Evolutionary conservation across 2,329 filamentous ascomycete species (phyloP).

Genomic region (Trichoderma arundinaceum): DNA sequence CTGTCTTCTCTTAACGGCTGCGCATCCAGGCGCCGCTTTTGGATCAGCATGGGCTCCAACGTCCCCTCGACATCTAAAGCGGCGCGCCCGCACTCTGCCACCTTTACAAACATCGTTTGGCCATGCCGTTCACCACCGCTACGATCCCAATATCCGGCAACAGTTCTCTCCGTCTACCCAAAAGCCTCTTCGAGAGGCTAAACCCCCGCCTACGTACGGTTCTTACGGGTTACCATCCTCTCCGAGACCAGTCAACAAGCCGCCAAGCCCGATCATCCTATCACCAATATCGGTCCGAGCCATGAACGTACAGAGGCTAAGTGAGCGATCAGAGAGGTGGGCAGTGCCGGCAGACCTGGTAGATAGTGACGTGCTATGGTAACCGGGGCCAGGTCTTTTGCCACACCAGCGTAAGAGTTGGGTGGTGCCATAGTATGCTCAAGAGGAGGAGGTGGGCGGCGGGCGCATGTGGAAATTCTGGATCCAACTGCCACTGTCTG

Average conservation of each 20-base stretch:
- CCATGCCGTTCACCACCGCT: conserved; percentile 42
- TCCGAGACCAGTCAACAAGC: conserved; percentile 38
- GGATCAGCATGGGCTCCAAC: conserved; percentile 49
- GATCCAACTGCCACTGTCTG: too few relatives aligned
- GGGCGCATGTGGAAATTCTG: too few relatives aligned
- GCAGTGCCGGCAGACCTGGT: conserved; percentile 31
- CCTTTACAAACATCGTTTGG: conserved; percentile 35
- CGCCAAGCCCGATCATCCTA: conserved; percentile 34
- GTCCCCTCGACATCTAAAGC: conserved; percentile 41
- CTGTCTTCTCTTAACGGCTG: conserved; percentile 44
- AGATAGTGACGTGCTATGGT: conserved; percentile 36
- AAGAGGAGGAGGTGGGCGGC: too few relatives aligned
- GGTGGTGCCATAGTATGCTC: too few relatives aligned
- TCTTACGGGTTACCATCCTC: conserved; percentile 42
- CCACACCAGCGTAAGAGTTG: too few relatives aligned
- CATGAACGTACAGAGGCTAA: conserved; percentile 27
- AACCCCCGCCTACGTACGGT: conserved; percentile 37
- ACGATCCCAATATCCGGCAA: conserved; percentile 44
- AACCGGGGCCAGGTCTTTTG: neutral
- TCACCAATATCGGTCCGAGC: conserved; percentile 32
- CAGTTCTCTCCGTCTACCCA: conserved; percentile 41
- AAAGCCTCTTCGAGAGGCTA: conserved; percentile 33
- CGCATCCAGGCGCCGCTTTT: conserved; percentile 50
- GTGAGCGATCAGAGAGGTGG: conserved; percentile 31
- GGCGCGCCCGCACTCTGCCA: conserved; percentile 34